Evolutionary conservation across 352 stramenopile species (phyloP), one percentile per base, ranked within the genome.

Genomic region (Globisporangium spiculum): DNA sequence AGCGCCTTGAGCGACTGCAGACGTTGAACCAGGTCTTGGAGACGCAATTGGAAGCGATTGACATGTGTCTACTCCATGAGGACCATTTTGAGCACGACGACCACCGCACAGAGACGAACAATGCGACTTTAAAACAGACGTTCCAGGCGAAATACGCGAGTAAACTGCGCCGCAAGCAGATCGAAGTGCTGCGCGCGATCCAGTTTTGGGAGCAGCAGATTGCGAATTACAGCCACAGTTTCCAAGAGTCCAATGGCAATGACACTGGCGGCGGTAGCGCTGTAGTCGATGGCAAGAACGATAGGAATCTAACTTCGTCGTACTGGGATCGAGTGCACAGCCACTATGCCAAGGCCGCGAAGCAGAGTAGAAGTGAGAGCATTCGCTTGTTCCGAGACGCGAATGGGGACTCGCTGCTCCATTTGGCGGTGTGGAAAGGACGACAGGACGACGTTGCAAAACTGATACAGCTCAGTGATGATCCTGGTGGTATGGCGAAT

Each of bases 351-450:
- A 68, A 55, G 22, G 26, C 62, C 0, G 1, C 50, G 16, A 34
- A 44, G 27, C 41, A 30, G 14, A 50, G 41, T 50, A n/a, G 18
- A 10, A 22, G 6, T 20, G 38, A 46, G 38, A 46, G 38, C 2
- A 50, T 50, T 30, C 1, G 32, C n/a, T 55, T 62, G 14, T 1
- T 64, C 34, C 65, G 68, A 4, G 56, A 61, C 36, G 65, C 63
- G 4, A 63, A 68, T 22, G 79, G 77, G 27, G 80, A 93, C 61
- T 88, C 81, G 18, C 26, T 88, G 22, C 67, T 93, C 12, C 84
- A 93, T 54, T 38, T 71, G 8, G 83, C 83, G 26, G 79, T 73
- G 7, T 90, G 79, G 80, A 77, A 76, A 41, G 80, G 80, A 0
- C 76, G 64, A 53, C 36, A 74, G 18, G 67, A 75, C 0, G 68